Evolutionary conservation across 108 stramenopile genomes (phyloP).

Genomic region (Nannochloropsis gaditana): DNA sequence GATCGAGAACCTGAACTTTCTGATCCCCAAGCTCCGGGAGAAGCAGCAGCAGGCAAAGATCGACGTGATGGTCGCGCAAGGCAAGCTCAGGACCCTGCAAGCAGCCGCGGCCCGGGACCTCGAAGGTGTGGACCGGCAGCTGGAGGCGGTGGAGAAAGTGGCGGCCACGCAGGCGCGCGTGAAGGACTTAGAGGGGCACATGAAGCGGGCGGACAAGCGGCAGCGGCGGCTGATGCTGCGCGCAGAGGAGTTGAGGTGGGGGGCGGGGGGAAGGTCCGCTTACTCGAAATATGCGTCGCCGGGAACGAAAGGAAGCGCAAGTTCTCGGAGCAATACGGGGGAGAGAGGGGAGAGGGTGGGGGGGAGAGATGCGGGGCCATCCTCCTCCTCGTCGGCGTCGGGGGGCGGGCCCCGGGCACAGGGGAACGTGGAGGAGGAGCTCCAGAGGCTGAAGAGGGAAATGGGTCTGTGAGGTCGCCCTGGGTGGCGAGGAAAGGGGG

Average conservation of each 20-base stretch:
- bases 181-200: constrained; percentile 35
- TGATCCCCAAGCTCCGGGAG: constrained; percentile 24
- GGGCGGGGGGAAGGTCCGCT: neutral
- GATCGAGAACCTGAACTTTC: neutral
- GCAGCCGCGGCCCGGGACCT: constrained; percentile 21
- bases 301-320: neutral
- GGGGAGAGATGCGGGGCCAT: neutral
- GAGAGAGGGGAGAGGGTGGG: neutral
- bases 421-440: neutral
- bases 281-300: neutral
- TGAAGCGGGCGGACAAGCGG: constrained; percentile 24
- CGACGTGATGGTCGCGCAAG: constrained; percentile 2
- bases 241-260: neutral
- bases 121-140: constrained; percentile 37
- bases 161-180: constrained; percentile 40
- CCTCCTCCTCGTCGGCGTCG: too few relatives aligned
- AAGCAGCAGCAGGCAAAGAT: constrained; percentile 26
- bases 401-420: neutral
- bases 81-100: neutral
- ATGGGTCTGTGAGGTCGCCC: neutral
- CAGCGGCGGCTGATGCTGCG: neutral
- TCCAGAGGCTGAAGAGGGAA: neutral
- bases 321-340: neutral
- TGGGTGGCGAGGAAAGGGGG: too few relatives aligned
- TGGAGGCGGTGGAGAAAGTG: constrained; percentile 27